Conservation (phyloP, 805 yeast species). For the Blastobotrys peoriensis region DNA sequence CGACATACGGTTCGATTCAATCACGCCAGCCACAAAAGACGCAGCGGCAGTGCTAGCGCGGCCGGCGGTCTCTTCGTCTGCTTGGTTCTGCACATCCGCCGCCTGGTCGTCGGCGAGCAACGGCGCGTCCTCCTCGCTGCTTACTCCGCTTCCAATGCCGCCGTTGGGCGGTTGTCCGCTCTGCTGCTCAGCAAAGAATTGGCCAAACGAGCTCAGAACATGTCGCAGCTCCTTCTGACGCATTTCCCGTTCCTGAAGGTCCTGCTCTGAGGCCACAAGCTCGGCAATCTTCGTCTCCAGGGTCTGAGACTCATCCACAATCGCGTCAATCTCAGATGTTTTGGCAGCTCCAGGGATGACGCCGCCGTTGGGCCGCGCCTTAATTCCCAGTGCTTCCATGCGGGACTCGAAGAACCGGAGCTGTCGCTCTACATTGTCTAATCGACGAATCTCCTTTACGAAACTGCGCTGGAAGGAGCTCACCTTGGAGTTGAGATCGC, state of each 20-base stretch:
- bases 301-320: constrained; percentile 53
- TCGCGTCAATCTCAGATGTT: constrained; percentile 66
- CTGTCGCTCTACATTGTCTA: constrained; percentile 88
- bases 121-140: constrained; percentile 33
- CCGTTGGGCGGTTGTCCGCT: constrained; percentile 24
- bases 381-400: constrained; percentile 27
- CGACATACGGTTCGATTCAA: constrained; percentile 61
- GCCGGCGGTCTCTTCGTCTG: constrained; percentile 9
- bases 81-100: constrained; percentile 22
- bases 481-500: constrained; percentile 78
- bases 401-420: constrained; percentile 40
- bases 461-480: constrained; percentile 85
- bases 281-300: constrained; percentile 72
- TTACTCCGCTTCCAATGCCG: constrained; percentile 30
- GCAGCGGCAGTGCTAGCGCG: constrained; percentile 26
- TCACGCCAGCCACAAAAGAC: constrained; percentile 72
- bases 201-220: constrained; percentile 44
- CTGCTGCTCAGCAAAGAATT: constrained; percentile 39
- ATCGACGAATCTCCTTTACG: constrained; percentile 76
- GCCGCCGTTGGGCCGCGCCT: constrained; percentile 33
- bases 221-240: constrained; percentile 66
- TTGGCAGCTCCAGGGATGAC: constrained; percentile 33
- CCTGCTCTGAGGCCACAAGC: constrained; percentile 62
- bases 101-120: constrained; percentile 36
- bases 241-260: constrained; percentile 55